These are phyloP conservation scores for Globisporangium viniferum DNA, from an alignment of 352 stramenopile genomes.

Conservation along the genomic window DNA sequence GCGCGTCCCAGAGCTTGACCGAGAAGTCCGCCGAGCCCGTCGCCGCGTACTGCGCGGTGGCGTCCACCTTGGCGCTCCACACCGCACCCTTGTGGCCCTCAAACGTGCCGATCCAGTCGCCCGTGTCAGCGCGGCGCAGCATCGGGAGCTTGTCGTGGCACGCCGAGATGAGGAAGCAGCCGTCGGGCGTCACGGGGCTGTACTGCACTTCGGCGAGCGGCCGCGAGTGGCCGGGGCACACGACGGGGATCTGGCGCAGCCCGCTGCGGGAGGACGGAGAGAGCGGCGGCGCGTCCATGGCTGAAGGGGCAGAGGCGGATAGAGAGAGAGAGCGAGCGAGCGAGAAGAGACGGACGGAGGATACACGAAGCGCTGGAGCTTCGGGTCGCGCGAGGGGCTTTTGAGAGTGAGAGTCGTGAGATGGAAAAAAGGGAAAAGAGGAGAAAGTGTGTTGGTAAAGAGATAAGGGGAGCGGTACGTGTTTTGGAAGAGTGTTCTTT, in stretches of 20 bases:
- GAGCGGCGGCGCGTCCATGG: conserved; percentile 25
- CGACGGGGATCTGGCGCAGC: conserved; percentile 83
- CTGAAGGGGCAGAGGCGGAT: background rate
- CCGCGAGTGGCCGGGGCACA: conserved; percentile 82
- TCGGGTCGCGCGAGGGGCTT: conserved; percentile 2
- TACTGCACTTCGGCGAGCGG: conserved; percentile 79
- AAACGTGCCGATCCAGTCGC: conserved; percentile 98
- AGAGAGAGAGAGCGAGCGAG: background rate
- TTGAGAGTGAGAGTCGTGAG: background rate
- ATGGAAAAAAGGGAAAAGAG: background rate
- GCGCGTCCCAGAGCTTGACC: conserved; percentile 96
- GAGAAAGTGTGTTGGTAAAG: background rate
- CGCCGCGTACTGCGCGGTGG: conserved; percentile 70
- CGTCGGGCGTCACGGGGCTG: conserved; percentile 42
- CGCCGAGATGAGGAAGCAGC: conserved; percentile 75
- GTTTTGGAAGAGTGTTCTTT: too few species aligned
- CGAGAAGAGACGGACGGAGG: background rate
- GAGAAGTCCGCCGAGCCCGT: conserved; percentile 95
- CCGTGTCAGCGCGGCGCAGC: conserved; percentile 75
- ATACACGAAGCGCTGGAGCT: conserved; percentile 9
- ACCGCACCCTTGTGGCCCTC: conserved; percentile 95
- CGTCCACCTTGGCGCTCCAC: conserved; percentile 90
- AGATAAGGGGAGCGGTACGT: background rate
- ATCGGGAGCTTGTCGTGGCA: conserved; percentile 89
- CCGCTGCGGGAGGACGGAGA: conserved; percentile 39